These are phyloP conservation scores for Tarenaya hassleriana DNA, from an alignment of 345 rosid genomes.

Conservation along the genomic window DNA sequence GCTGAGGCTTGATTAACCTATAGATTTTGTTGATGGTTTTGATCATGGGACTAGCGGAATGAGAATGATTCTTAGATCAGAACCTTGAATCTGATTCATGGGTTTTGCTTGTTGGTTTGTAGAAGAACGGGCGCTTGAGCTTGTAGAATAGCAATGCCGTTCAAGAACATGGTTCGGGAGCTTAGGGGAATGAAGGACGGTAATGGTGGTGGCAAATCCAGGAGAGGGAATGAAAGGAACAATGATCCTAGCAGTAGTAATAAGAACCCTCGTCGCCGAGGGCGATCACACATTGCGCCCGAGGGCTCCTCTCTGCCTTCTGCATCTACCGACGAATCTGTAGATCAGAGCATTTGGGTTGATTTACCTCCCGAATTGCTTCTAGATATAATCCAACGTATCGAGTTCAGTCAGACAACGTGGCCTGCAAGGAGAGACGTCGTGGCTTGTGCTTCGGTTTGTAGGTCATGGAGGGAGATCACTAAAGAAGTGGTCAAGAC, in stretches of 20 bases:
- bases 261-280: conserved; percentile 32
- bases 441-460: conserved; percentile 80
- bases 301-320: conserved; percentile 35
- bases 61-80: too few species aligned
- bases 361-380: conserved; percentile 86
- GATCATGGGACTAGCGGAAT: too few species aligned
- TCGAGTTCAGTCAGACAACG: conserved; percentile 45
- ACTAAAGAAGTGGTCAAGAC: conserved; percentile 56
- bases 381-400: conserved; percentile 50
- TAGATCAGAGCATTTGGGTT: conserved; percentile 57
- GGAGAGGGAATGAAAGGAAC: conserved; percentile 27
- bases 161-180: conserved; percentile 52
- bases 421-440: conserved; percentile 87
- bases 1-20: too few species aligned
- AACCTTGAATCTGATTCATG: too few species aligned
- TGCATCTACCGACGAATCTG: conserved; percentile 7
- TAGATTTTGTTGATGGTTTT: too few species aligned
- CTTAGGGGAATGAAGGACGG: conserved; percentile 40
- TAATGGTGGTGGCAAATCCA: conserved; percentile 26
- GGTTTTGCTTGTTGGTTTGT: not conserved
- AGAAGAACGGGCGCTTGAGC: conserved; percentile 1
- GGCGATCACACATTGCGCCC: conserved; percentile 61
- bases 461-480: conserved; percentile 75
- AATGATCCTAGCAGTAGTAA: not conserved
- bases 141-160: conserved; percentile 32